These are phyloP conservation scores for Hebeloma cylindrosporum DNA, from an alignment of 768 basidiomycete species.

Conservation along the genomic window DNA sequence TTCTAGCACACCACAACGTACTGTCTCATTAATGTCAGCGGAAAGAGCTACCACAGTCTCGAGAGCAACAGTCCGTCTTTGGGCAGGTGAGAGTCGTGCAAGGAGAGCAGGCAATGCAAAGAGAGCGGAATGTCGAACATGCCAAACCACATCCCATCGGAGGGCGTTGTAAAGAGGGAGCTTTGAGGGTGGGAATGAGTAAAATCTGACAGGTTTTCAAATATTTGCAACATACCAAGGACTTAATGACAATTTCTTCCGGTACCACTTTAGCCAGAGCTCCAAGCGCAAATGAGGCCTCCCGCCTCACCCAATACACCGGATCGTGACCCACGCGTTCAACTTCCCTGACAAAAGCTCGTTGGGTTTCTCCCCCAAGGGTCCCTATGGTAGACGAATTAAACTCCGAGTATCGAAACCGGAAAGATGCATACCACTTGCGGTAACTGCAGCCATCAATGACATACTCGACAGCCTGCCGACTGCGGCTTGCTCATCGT, in stretches of 20 bases:
- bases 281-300: constrained; percentile 86
- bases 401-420: constrained; percentile 9
- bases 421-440: constrained; percentile 54
- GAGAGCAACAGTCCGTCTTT: constrained; percentile 65
- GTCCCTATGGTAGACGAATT: constrained; percentile 44
- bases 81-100: constrained; percentile 55
- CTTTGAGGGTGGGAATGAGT: constrained; percentile 38
- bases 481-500: constrained; percentile 73
- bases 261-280: constrained; percentile 86
- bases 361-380: constrained; percentile 53
- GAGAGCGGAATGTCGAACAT: constrained; percentile 85
- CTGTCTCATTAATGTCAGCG: constrained; percentile 59
- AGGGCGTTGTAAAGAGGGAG: constrained; percentile 77
- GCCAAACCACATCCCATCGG: constrained; percentile 67
- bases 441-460: constrained; percentile 83
- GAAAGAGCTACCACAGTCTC: constrained; percentile 63
- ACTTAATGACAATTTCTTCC: constrained; percentile 62
- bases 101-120: constrained; percentile 84
- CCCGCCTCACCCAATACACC: constrained; percentile 77
- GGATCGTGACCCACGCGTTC: constrained; percentile 63
- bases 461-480: constrained; percentile 93
- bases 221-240: constrained; percentile 50
- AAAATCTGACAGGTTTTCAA: neutral
- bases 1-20: constrained; percentile 81
- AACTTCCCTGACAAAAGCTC: constrained; percentile 72